phyloP scores from a whole-genome alignment of 208 protist genomes.

The Balamuthia mandrillaris region DNA sequence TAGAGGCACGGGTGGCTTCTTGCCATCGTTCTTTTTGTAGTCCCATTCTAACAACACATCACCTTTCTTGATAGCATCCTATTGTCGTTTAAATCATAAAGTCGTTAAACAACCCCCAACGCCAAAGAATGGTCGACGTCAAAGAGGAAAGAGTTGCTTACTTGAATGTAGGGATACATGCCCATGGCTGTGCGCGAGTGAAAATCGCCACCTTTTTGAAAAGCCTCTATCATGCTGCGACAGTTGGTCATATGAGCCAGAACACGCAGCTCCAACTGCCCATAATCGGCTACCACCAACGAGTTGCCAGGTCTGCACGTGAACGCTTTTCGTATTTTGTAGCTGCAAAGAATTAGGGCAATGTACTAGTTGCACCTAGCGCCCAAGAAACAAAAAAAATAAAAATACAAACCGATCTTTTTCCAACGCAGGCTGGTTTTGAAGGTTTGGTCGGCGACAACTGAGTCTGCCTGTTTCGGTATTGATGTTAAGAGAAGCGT shows the following conservation, averaged over 20 bases:
- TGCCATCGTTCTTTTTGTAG: neutral
- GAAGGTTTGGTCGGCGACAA: conserved; percentile 68
- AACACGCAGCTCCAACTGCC: conserved; percentile 71
- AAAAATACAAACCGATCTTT: conserved; percentile 62
- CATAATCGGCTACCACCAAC: conserved; percentile 74
- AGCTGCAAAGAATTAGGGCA: neutral
- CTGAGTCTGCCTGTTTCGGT: conserved; percentile 75
- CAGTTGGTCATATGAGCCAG: conserved; percentile 72
- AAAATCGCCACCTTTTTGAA: conserved; percentile 69
- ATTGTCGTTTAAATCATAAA: no score
- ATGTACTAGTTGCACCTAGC: neutral
- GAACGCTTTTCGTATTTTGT: conserved; percentile 68
- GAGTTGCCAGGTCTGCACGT: conserved; percentile 46
- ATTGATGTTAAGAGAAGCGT: conserved; percentile 76
- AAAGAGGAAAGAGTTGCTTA: no score
- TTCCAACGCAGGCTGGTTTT: conserved; percentile 79
- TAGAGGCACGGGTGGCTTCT: conserved; percentile 59
- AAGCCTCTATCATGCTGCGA: conserved; percentile 64
- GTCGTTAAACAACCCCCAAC: no score
- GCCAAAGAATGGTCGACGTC: no score
- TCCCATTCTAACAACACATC: conserved; percentile 70
- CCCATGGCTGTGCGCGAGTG: conserved; percentile 75
- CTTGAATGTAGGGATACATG: conserved; percentile 75
- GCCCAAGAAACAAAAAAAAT: neutral
- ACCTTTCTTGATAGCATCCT: conserved; percentile 42